phyloP scores from a whole-genome alignment of 768 basidiomycete genomes.

The Leccinellum rugosiceps region DNA sequence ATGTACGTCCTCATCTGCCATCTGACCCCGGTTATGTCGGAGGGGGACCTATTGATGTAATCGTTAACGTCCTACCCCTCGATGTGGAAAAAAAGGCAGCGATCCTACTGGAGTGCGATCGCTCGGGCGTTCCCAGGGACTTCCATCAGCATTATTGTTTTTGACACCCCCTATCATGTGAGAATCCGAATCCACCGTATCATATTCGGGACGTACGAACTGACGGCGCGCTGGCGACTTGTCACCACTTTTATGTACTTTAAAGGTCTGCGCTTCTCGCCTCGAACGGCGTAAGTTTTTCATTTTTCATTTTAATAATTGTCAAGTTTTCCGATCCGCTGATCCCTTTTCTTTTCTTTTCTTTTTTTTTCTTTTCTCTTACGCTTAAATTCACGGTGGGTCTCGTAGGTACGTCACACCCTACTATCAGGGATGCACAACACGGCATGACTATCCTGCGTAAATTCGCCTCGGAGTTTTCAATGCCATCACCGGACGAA shows the following conservation, averaged over 20 bases:
- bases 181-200: slow-evolving; percentile 21
- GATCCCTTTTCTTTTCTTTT: background rate
- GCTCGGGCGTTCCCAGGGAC: slow-evolving; percentile 63
- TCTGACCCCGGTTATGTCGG: background rate
- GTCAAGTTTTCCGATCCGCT: background rate
- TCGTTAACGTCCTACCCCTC: background rate
- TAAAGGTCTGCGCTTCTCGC: slow-evolving; percentile 55
- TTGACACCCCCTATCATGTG: slow-evolving; percentile 75
- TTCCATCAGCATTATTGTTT: slow-evolving; percentile 69
- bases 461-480: slow-evolving; percentile 62
- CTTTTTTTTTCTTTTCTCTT: background rate
- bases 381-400: background rate
- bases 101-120: slow-evolving; percentile 72
- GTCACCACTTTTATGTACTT: slow-evolving; percentile 1
- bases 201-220: background rate
- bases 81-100: slow-evolving; percentile 44
- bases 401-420: slow-evolving; percentile 62
- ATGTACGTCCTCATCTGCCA: slow-evolving; percentile 40
- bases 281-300: slow-evolving; percentile 53
- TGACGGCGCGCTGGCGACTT: slow-evolving; percentile 17
- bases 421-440: slow-evolving; percentile 65
- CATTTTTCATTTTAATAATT: background rate
- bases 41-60: background rate
- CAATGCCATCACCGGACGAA: slow-evolving; percentile 53
- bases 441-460: slow-evolving; percentile 59